Percentiles rank a stretch among this genome's conserved stretches.
phyloP scores from a whole-genome alignment of 176 grass and related monocot genomes.

The bread wheat (Triticum aestivum) region IWGSC_CS_RefSeq_v2.1 NC_057794.1:370930485-370930984 shows the following conservation, averaged over 20 bases:
- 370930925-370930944: no score
- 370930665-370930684: not conserved
- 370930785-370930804: conserved; percentile 9
- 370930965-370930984: no score
- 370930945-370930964: no score
- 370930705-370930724: not conserved
- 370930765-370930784: not conserved
- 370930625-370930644: not conserved
- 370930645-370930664: not conserved
- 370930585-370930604: no score
- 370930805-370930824: not conserved
- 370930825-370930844: no score
- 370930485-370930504: no score
- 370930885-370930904: not conserved
- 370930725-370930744: not conserved
- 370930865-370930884: not conserved
- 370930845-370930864: not conserved
- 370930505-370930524: no score
- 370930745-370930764: not conserved
- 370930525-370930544: no score
- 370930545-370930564: no score
- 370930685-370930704: not conserved
- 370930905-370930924: not conserved
- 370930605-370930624: not conserved
- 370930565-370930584: no score